Evolutionary conservation across 176 grass and related monocot species (phyloP).

Genomic region (Oryza brachyantha): DNA sequence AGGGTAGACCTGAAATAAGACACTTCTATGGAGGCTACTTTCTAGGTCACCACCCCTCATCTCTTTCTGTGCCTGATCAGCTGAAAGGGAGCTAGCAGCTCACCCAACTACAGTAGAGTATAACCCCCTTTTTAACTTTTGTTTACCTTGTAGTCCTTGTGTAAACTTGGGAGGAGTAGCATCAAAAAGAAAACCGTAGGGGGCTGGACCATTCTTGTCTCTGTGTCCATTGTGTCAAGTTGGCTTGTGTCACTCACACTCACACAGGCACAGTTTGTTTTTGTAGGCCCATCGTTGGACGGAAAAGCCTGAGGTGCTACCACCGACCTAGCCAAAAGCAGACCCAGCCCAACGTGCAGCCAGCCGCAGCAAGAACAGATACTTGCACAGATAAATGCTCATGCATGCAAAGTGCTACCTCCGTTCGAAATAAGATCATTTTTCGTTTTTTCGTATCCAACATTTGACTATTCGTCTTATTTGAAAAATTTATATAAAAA

Average conservation of each 20-base stretch:
- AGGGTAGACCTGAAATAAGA: slow-evolving; percentile 1
- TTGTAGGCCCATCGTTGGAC: slow-evolving; percentile 17
- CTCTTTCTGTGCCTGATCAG: slow-evolving; percentile 36
- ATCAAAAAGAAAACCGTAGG: slow-evolving; percentile 5
- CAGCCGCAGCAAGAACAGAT: slow-evolving; percentile 15
- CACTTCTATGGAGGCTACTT: not conserved
- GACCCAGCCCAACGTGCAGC: slow-evolving; percentile 33
- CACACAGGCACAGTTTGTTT: too few species aligned
- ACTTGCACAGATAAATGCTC: not conserved
- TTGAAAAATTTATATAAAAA: too few species aligned
- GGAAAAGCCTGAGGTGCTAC: slow-evolving; percentile 35
- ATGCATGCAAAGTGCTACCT: slow-evolving; percentile 1
- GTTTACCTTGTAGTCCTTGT: slow-evolving; percentile 35
- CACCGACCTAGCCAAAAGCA: slow-evolving; percentile 50
- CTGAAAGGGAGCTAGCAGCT: slow-evolving; percentile 4
- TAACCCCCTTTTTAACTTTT: slow-evolving; percentile 5
- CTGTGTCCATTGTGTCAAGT: slow-evolving; percentile 19
- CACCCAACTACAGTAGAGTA: not conserved
- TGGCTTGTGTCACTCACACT: not conserved
- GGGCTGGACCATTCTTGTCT: slow-evolving; percentile 35
- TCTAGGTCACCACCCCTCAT: not conserved
- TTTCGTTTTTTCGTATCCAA: too few species aligned
- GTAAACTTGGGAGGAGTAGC: not conserved
- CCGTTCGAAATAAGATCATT: too few species aligned
- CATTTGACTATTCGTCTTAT: too few species aligned